phyloP scores from a whole-genome alignment of 306 rosid genomes.

The Cicer bijugum region DNA sequence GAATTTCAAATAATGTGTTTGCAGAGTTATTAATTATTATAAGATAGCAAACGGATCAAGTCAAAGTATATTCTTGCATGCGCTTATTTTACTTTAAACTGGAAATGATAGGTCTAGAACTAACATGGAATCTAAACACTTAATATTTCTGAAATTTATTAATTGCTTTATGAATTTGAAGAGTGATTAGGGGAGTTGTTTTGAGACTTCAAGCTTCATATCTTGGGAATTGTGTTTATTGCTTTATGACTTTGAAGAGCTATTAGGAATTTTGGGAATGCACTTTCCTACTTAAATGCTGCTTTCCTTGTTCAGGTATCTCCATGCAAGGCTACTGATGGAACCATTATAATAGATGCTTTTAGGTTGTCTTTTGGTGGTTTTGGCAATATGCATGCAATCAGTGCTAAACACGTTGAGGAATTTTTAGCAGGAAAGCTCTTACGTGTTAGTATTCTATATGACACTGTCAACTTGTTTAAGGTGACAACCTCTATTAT shows the following conservation, averaged over 20 bases:
- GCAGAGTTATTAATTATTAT: background rate
- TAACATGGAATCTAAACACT: constrained; percentile 2
- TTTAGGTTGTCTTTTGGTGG: constrained; percentile 80
- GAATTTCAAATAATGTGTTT: constrained; percentile 33
- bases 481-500: constrained; percentile 44
- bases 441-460: constrained; percentile 52
- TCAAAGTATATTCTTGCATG: constrained; percentile 26
- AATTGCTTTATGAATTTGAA: constrained; percentile 27
- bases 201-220: constrained; percentile 49
- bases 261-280: constrained; percentile 56
- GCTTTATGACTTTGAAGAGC: constrained; percentile 30
- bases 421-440: constrained; percentile 64
- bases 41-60: constrained; percentile 16
- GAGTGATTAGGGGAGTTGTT: constrained; percentile 32
- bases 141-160: constrained; percentile 30
- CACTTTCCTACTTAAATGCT: constrained; percentile 73
- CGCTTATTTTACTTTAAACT: constrained; percentile 22
- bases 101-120: constrained; percentile 22
- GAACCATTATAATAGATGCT: constrained; percentile 44
- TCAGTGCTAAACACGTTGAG: constrained; percentile 77
- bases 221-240: constrained; percentile 45
- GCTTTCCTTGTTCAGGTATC: constrained; percentile 76
- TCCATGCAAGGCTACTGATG: constrained; percentile 53
- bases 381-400: constrained; percentile 68
- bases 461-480: constrained; percentile 65